A percentile compares a stretch with the other conserved stretches of the same genome.
phyloP scores from a whole-genome alignment of 257 asterid species.

The Ocimum tenuiflorum region DNA sequence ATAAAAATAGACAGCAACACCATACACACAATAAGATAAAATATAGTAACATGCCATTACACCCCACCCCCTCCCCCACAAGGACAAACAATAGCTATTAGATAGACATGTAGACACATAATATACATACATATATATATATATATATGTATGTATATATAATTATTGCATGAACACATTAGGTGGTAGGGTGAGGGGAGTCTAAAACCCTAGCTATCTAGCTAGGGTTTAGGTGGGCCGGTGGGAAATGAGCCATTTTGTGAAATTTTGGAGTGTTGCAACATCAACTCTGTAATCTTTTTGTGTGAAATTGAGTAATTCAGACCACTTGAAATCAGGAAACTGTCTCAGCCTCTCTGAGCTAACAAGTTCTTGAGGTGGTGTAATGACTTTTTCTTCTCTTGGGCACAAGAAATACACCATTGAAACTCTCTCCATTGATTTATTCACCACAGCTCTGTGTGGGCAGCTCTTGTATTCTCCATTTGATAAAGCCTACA shows the following conservation, averaged over 20 bases:
- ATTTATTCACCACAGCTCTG: conserved; percentile 48
- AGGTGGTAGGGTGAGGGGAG: not conserved
- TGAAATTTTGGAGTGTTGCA: conserved; percentile 51
- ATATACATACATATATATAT: not conserved
- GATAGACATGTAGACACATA: too few relatives aligned
- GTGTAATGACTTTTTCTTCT: conserved; percentile 41
- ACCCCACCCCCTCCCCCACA: too few relatives aligned
- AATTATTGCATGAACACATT: not conserved
- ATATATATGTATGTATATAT: not conserved
- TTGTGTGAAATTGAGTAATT: conserved; percentile 37
- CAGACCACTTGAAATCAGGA: conserved; percentile 64
- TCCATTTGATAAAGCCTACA: conserved; percentile 57
- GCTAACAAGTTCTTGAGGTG: conserved; percentile 38
- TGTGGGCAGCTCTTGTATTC: conserved; percentile 55
- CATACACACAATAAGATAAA: too few relatives aligned
- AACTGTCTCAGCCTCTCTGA: conserved; percentile 33
- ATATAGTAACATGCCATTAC: too few relatives aligned
- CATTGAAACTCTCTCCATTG: conserved; percentile 33
- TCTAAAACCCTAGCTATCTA: too few relatives aligned
- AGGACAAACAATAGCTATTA: too few relatives aligned
- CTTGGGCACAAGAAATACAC: conserved; percentile 45
- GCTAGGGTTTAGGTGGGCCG: not conserved
- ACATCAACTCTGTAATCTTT: conserved; percentile 46
- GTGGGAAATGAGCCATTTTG: conserved; percentile 28
- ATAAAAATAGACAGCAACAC: too few relatives aligned